Evolutionary conservation across 768 basidiomycete genomes (phyloP).

Genomic region (Mycena haematopus): DNA sequence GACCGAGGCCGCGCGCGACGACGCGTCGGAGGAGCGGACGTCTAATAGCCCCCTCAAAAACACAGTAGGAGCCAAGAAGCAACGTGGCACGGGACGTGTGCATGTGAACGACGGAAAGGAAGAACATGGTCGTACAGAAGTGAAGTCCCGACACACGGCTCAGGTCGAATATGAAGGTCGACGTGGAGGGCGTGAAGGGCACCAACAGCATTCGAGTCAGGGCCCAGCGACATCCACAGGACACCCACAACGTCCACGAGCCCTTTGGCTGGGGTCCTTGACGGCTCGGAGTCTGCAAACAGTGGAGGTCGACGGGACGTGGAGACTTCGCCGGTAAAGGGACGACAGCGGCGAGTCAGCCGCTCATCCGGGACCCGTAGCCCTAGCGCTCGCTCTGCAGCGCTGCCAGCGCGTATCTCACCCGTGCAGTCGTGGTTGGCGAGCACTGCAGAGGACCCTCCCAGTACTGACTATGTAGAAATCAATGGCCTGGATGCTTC

Average conservation of each 20-base stretch:
- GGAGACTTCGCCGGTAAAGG: constrained; percentile 8
- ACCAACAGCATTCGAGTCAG: constrained; percentile 14
- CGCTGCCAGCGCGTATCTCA: constrained; percentile 1
- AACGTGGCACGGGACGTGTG: constrained; percentile 14
- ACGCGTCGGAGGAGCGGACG: constrained; percentile 31
- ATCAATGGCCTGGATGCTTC: not conserved
- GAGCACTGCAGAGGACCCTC: constrained; percentile 14
- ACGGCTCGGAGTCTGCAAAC: not conserved
- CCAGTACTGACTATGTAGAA: not conserved
- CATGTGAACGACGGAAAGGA: constrained; percentile 17
- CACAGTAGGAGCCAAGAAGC: constrained; percentile 10
- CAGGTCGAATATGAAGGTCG: constrained; percentile 90
- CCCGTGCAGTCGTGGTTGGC: constrained; percentile 21
- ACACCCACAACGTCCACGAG: constrained; percentile 2
- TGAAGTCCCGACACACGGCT: constrained; percentile 83
- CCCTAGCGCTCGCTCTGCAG: constrained; percentile 7
- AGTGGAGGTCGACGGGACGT: not conserved
- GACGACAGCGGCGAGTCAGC: constrained; percentile 12
- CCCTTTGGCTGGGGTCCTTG: constrained; percentile 5
- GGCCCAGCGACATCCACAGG: constrained; percentile 6
- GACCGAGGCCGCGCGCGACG: constrained; percentile 25
- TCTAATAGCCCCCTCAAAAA: constrained; percentile 9
- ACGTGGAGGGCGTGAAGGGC: constrained; percentile 21
- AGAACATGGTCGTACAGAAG: constrained; percentile 15
- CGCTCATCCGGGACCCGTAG: constrained; percentile 10